Evolutionary conservation across 352 stramenopile species (phyloP).

Genomic region (Globisporangium ultimum): DNA sequence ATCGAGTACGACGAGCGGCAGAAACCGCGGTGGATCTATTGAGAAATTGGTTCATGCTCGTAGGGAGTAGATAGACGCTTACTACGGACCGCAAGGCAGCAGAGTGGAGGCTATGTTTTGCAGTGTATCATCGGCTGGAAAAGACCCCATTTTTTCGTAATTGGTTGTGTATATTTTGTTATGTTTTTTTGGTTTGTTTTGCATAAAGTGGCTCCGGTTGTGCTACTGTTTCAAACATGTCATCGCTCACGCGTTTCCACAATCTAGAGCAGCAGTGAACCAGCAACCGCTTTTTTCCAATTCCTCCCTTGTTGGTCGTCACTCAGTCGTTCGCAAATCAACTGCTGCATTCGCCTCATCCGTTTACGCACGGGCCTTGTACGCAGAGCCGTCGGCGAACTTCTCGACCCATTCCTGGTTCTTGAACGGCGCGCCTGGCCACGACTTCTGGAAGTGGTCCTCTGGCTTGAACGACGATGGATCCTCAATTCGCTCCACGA

Average conservation of each 20-base stretch:
- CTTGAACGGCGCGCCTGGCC: slow-evolving; percentile 93
- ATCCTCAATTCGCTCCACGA: slow-evolving; percentile 98
- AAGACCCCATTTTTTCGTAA: not conserved
- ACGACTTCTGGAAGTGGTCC: slow-evolving; percentile 94
- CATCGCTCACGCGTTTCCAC: not conserved
- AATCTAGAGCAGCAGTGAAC: not conserved
- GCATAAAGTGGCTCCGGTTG: too few relatives aligned
- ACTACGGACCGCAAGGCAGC: not conserved
- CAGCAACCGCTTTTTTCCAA: slow-evolving; percentile 4
- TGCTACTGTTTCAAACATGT: too few relatives aligned
- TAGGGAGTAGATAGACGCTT: not conserved
- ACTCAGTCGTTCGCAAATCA: too few relatives aligned
- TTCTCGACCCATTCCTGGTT: slow-evolving; percentile 95
- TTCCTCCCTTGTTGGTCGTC: too few relatives aligned
- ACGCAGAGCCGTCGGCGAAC: slow-evolving; percentile 90
- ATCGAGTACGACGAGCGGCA: slow-evolving; percentile 81
- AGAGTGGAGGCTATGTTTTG: not conserved
- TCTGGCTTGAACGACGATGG: slow-evolving; percentile 92
- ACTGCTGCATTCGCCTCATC: not conserved
- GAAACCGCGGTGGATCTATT: slow-evolving; percentile 72
- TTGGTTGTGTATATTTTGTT: slow-evolving; percentile 11
- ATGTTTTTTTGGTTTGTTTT: slow-evolving; percentile 3
- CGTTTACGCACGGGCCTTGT: slow-evolving; percentile 72
- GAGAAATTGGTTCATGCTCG: not conserved
- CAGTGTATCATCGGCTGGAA: too few relatives aligned